Evolutionary conservation across 192 early-diverging fungal genomes (phyloP).

Genomic region (Piromyces finnis): DNA sequence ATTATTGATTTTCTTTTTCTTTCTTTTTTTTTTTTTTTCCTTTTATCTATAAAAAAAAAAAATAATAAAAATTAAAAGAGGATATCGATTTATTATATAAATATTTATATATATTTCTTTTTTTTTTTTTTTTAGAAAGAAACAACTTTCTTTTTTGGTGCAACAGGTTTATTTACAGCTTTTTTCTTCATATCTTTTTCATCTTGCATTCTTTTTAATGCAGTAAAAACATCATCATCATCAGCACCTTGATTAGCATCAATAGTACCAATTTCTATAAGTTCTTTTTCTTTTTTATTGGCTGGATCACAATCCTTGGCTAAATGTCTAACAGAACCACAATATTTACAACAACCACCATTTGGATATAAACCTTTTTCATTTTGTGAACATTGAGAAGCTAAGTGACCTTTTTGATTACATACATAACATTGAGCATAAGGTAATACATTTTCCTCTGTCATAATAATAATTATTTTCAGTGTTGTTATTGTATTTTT

Average conservation of each 20-base stretch:
- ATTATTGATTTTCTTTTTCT: too few relatives aligned
- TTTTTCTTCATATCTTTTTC: conserved; percentile 8
- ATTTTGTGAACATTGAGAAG: conserved; percentile 69
- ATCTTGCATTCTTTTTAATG: conserved; percentile 32
- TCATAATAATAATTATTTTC: not conserved
- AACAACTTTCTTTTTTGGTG: too few relatives aligned
- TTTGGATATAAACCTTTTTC: conserved; percentile 77
- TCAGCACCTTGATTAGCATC: conserved; percentile 74
- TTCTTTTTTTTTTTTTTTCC: too few relatives aligned
- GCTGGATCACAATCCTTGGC: conserved; percentile 45
- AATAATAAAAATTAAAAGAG: too few relatives aligned
- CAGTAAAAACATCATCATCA: conserved; percentile 79
- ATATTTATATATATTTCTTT: too few relatives aligned
- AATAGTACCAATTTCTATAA: conserved; percentile 46
- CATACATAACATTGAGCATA: conserved; percentile 84
- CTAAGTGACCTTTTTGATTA: conserved; percentile 62
- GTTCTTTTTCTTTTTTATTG: not conserved
- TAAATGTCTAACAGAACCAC: conserved; percentile 70
- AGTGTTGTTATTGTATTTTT: not conserved
- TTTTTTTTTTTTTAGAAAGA: too few relatives aligned
- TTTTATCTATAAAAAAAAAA: too few relatives aligned
- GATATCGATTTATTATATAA: too few relatives aligned
- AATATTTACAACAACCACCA: conserved; percentile 76
- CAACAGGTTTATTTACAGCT: not conserved
- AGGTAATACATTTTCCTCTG: conserved; percentile 18